These are phyloP conservation scores for Telopea speciosissima DNA, from an alignment of 177 flowering plant genomes.

Conservation along the genomic window DNA sequence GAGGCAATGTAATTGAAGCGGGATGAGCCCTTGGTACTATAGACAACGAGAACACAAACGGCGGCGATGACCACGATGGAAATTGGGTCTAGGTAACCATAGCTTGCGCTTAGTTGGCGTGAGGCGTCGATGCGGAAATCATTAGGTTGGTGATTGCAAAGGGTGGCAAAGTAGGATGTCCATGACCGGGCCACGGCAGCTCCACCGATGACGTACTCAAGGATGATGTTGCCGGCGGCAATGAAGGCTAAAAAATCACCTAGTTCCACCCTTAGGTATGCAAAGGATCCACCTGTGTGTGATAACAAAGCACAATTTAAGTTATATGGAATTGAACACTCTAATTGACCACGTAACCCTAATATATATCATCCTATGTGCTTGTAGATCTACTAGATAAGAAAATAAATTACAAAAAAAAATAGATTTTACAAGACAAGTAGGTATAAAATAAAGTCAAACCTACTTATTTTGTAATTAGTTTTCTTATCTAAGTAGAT, in stretches of 20 bases:
- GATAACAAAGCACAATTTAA: background rate
- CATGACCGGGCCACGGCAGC: background rate
- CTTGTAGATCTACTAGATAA: no score
- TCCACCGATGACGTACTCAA: background rate
- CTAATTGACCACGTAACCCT: background rate
- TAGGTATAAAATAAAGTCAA: no score
- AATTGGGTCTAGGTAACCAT: conserved; percentile 43
- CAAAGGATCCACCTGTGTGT: background rate
- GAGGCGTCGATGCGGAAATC: background rate
- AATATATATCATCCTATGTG: no score
- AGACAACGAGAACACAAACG: conserved; percentile 28
- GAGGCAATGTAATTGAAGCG: conserved; percentile 40
- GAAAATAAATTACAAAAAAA: no score
- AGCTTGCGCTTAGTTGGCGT: conserved; percentile 4
- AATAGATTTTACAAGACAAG: no score
- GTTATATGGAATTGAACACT: background rate
- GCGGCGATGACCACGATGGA: conserved; percentile 26
- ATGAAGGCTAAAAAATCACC: background rate
- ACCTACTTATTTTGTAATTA: no score
- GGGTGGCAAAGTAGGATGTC: background rate
- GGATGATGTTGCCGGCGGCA: background rate
- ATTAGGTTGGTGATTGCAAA: background rate
- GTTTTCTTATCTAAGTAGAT: no score
- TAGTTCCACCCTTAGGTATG: background rate
- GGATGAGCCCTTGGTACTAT: conserved; percentile 46